Evolutionary conservation across 208 protist species (phyloP).

Genomic region (Trypanosoma congolense): DNA sequence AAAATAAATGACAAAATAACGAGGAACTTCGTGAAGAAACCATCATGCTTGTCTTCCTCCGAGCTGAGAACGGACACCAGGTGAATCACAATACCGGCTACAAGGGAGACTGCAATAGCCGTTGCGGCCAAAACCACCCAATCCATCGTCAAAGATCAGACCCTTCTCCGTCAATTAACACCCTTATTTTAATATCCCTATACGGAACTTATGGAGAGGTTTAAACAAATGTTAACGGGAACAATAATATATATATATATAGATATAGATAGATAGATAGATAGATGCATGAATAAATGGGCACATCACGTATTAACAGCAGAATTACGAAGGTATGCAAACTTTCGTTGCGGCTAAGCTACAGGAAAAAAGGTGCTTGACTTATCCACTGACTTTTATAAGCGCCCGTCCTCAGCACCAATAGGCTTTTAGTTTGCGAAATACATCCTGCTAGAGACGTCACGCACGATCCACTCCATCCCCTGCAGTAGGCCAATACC

Average conservation of each 20-base stretch:
- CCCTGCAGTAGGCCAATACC: slow-evolving; percentile 95
- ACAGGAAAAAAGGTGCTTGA: too few species aligned
- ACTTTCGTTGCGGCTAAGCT: too few species aligned
- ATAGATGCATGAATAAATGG: not conserved
- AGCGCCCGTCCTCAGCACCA: not conserved
- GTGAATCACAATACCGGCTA: slow-evolving; percentile 45
- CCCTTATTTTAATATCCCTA: not conserved
- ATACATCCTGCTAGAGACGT: slow-evolving; percentile 93
- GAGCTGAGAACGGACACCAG: slow-evolving; percentile 40
- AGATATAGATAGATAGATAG: too few species aligned
- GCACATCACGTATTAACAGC: not conserved
- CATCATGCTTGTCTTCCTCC: slow-evolving; percentile 63
- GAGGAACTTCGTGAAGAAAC: slow-evolving; percentile 42
- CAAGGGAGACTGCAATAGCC: slow-evolving; percentile 41
- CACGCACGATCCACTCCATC: slow-evolving; percentile 97
- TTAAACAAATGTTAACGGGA: not conserved
- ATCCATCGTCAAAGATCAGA: slow-evolving; percentile 10
- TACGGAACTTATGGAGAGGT: not conserved
- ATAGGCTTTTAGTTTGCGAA: slow-evolving; percentile 45
- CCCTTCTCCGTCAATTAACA: not conserved
- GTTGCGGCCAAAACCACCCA: slow-evolving; percentile 53
- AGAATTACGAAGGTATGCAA: too few species aligned
- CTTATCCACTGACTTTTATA: not conserved
- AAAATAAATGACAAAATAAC: slow-evolving; percentile 53
- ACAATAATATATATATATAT: too few species aligned